phyloP scores from a whole-genome alignment of 495 filamentous ascomycete species.

The Talaromyces nanjingensis region DNA sequence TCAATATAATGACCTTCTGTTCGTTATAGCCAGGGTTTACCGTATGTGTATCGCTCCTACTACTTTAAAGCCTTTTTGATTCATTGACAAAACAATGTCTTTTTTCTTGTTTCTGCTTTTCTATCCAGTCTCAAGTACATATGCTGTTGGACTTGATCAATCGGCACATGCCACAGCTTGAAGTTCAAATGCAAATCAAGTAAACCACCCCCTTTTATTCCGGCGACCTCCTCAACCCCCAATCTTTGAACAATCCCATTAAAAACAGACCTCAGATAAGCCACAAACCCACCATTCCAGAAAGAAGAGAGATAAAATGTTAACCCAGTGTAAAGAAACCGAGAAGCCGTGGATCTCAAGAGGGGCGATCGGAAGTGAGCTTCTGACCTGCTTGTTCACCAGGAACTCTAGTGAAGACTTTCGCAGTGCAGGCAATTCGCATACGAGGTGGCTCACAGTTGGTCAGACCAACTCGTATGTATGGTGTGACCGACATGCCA shows the following conservation, averaged over 20 bases:
- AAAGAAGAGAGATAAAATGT: not conserved
- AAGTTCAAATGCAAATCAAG: not conserved
- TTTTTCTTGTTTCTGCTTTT: not conserved
- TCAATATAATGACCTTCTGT: too few relatives aligned
- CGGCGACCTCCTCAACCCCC: not conserved
- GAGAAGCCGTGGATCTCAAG: not conserved
- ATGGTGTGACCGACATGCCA: not conserved
- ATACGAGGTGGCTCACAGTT: not conserved
- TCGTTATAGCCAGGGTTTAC: too few relatives aligned
- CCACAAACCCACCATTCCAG: not conserved
- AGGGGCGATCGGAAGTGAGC: not conserved
- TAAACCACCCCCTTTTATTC: not conserved
- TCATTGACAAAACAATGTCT: not conserved
- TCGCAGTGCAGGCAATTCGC: not conserved
- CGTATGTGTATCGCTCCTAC: not conserved
- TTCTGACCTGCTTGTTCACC: not conserved
- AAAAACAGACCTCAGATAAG: not conserved
- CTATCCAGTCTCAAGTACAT: not conserved
- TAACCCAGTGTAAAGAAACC: not conserved
- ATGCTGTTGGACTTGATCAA: not conserved
- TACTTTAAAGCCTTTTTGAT: not conserved
- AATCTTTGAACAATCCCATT: not conserved
- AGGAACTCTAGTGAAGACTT: not conserved
- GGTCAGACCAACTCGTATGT: not conserved
- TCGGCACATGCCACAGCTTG: not conserved